These are phyloP conservation scores for Rhizophora mangle DNA, from an alignment of 345 rosid genomes.

Conservation along the genomic window DNA sequence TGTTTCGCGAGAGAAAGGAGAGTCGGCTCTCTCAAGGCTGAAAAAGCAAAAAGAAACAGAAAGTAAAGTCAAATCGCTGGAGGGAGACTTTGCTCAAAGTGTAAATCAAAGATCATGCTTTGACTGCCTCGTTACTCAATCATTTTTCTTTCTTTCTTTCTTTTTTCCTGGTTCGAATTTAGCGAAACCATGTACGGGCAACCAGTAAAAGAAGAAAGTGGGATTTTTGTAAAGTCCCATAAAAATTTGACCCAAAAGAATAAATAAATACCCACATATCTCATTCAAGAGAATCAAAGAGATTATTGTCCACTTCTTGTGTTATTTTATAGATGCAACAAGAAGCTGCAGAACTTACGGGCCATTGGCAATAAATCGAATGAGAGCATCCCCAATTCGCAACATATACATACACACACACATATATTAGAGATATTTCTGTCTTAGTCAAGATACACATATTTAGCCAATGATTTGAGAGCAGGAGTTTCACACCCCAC, in stretches of 20 bases:
- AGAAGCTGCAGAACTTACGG: neutral
- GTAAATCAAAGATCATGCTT: constrained; percentile 36
- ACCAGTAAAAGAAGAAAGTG: neutral
- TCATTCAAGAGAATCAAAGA: neutral
- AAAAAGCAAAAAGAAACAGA: constrained; percentile 31
- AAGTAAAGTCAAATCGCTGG: constrained; percentile 17
- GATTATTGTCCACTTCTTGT: neutral
- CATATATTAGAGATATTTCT: too few species aligned
- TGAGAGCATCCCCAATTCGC: too few species aligned
- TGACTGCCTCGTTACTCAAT: constrained; percentile 30
- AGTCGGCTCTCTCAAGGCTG: constrained; percentile 30
- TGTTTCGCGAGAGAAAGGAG: constrained; percentile 1
- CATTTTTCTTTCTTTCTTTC: neutral
- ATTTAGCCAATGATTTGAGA: constrained; percentile 3
- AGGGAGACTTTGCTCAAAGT: constrained; percentile 41
- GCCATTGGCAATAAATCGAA: neutral
- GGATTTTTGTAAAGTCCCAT: neutral
- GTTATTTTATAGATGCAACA: neutral
- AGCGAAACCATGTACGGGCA: neutral
- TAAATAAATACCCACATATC: neutral
- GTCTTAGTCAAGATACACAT: neutral
- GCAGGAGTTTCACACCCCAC: neutral
- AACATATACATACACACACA: too few species aligned
- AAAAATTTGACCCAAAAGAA: neutral
- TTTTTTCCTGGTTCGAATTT: constrained; percentile 7